Percentiles rank a stretch among this genome's conserved stretches.
These are phyloP conservation scores for Murraya koenigii DNA, from an alignment of 345 rosid species.

Conservation along the genomic window DNA sequence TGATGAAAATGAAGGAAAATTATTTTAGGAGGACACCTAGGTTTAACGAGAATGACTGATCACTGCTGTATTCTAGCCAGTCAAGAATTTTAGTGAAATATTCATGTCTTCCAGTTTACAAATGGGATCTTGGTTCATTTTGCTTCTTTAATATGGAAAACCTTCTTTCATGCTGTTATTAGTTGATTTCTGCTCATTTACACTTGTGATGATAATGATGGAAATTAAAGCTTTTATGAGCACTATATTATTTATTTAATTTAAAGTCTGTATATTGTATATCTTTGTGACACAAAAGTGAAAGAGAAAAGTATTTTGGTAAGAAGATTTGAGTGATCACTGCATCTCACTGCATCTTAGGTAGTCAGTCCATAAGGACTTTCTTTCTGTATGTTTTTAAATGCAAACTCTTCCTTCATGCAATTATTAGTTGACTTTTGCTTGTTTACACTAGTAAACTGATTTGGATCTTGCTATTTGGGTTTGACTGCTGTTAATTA, in stretches of 20 bases:
- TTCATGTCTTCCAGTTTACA: background rate
- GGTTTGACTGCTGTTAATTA: background rate
- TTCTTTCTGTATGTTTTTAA: no score
- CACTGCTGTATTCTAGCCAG: background rate
- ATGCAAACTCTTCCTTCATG: no score
- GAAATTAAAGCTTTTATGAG: no score
- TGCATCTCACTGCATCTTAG: no score
- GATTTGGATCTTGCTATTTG: background rate
- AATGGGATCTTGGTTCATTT: background rate
- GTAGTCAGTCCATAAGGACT: no score
- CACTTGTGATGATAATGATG: background rate
- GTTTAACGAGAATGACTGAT: background rate
- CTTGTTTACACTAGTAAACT: background rate
- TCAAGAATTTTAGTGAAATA: background rate
- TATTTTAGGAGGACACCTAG: background rate
- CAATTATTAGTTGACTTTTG: background rate
- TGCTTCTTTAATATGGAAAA: background rate
- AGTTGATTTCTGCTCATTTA: background rate
- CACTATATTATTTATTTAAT: no score
- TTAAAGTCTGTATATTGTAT: no score
- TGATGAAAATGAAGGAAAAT: background rate
- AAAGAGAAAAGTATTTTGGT: no score
- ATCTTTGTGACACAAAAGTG: no score
- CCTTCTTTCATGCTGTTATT: background rate
- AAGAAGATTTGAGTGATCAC: no score